phyloP scores from a whole-genome alignment of 1,284 basidiomycete species.

The Apiotrichum sp. region DNA sequence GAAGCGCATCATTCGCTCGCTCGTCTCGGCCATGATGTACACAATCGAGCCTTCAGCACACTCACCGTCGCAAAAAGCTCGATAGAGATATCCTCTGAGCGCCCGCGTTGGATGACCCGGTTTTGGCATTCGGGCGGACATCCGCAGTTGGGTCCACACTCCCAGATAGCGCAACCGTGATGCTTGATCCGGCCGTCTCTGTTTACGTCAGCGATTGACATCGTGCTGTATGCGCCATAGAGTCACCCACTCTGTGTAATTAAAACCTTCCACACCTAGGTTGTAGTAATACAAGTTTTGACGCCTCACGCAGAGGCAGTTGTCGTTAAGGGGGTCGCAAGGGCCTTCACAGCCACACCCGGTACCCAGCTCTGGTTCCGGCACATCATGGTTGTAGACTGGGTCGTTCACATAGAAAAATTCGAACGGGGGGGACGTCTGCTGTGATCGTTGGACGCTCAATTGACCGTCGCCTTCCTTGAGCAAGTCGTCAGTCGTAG shows the following conservation, averaged over 20 bases:
- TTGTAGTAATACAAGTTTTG: conserved; percentile 52
- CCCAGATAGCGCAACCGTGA: conserved; percentile 64
- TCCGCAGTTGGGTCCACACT: conserved; percentile 75
- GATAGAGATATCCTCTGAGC: conserved; percentile 59
- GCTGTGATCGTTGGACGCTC: conserved; percentile 57
- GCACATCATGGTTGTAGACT: conserved; percentile 63
- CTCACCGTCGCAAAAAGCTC: conserved; percentile 55
- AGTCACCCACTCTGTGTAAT: conserved; percentile 53
- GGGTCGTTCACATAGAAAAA: conserved; percentile 49
- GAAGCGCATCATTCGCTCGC: too few relatives aligned
- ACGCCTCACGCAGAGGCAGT: conserved; percentile 60
- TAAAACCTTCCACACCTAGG: conserved; percentile 52
- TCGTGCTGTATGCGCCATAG: not conserved
- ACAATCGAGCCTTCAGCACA: too few relatives aligned
- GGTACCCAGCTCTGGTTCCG: conserved; percentile 58
- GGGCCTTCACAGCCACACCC: conserved; percentile 67
- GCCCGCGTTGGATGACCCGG: conserved; percentile 75
- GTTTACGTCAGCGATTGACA: not conserved
- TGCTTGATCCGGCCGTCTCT: conserved; percentile 45
- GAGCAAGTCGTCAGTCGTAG: conserved; percentile 51
- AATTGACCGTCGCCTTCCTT: conserved; percentile 61
- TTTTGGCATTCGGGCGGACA: conserved; percentile 77
- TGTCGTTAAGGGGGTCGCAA: conserved; percentile 63
- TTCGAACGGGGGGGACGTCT: conserved; percentile 53
- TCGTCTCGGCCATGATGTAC: too few relatives aligned